These are phyloP conservation scores for Apiotrichum sp. DNA, from an alignment of 1,284 basidiomycete species.

Conservation along the genomic window DNA sequence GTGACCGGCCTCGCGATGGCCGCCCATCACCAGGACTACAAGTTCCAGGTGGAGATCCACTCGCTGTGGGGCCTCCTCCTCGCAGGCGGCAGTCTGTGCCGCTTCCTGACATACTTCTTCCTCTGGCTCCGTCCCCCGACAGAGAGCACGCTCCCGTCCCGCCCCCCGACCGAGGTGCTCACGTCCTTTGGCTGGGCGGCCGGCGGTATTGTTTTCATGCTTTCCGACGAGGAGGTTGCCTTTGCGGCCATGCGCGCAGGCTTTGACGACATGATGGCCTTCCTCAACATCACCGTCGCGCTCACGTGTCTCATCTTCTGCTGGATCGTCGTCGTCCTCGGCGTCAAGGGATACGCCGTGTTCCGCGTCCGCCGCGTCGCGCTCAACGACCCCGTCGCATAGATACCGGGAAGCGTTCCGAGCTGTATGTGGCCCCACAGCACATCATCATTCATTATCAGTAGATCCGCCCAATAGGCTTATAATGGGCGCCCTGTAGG, in stretches of 20 bases:
- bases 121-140: constrained; percentile 66
- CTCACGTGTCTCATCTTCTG: constrained; percentile 75
- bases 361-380: constrained; percentile 17
- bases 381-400: no score
- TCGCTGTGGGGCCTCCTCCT: constrained; percentile 87
- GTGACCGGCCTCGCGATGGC: constrained; percentile 93
- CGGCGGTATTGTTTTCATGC: constrained; percentile 86
- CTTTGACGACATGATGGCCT: constrained; percentile 64
- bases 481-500: no score
- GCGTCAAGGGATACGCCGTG: constrained; percentile 64
- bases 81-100: constrained; percentile 57
- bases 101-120: constrained; percentile 78
- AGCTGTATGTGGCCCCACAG: no score
- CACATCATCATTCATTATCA: no score
- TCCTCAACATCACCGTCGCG: constrained; percentile 53
- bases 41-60: constrained; percentile 71
- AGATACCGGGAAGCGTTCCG: no score
- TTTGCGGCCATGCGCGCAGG: constrained; percentile 87
- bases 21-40: constrained; percentile 84
- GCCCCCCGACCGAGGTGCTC: constrained; percentile 88
- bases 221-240: constrained; percentile 83
- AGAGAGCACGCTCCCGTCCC: constrained; percentile 70
- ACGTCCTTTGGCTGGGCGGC: constrained; percentile 76
- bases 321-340: constrained; percentile 67
- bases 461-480: no score